phyloP scores from a whole-genome alignment of 2,329 filamentous ascomycete genomes.

The Dothideomycetes sp. region DNA sequence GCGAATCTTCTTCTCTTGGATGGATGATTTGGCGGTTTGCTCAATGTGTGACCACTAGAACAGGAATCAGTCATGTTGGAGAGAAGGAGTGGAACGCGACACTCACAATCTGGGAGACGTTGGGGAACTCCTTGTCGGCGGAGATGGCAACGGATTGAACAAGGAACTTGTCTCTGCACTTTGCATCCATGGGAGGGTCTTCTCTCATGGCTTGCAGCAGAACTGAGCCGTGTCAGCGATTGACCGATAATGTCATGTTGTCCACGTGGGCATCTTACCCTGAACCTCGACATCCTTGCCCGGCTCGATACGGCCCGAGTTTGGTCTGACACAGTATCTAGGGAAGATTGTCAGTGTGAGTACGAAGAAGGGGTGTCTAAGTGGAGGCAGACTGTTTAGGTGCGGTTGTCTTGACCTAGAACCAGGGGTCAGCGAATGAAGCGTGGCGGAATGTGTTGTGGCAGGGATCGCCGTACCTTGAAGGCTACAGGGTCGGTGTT shows the following conservation, averaged over 20 bases:
- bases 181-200: conserved; percentile 74
- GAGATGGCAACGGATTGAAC: conserved; percentile 85
- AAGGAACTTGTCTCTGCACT: conserved; percentile 95
- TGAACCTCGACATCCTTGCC: conserved; percentile 86
- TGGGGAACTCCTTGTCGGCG: conserved; percentile 64
- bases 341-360: conserved; percentile 11
- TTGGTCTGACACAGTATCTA: conserved; percentile 95
- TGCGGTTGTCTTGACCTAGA: conserved; percentile 93
- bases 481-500: conserved; percentile 53
- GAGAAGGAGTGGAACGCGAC: not conserved
- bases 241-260: conserved; percentile 9
- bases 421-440: not conserved
- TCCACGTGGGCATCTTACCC: conserved; percentile 46
- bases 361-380: not conserved
- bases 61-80: conserved; percentile 15
- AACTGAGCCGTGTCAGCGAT: conserved; percentile 44
- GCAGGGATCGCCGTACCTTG: conserved; percentile 41
- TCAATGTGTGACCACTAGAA: conserved; percentile 65
- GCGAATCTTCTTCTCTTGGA: conserved; percentile 93
- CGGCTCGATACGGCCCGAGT: conserved; percentile 90
- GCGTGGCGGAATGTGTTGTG: not conserved
- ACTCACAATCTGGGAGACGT: conserved; percentile 70
- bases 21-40: conserved; percentile 62
- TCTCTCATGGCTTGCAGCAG: conserved; percentile 97
- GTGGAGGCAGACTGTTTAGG: conserved; percentile 77